Percentiles rank a stretch among this genome's conserved stretches.
phyloP scores from a whole-genome alignment of 1,139 yeast genomes.

The Yamadazyma sp. region DNA sequence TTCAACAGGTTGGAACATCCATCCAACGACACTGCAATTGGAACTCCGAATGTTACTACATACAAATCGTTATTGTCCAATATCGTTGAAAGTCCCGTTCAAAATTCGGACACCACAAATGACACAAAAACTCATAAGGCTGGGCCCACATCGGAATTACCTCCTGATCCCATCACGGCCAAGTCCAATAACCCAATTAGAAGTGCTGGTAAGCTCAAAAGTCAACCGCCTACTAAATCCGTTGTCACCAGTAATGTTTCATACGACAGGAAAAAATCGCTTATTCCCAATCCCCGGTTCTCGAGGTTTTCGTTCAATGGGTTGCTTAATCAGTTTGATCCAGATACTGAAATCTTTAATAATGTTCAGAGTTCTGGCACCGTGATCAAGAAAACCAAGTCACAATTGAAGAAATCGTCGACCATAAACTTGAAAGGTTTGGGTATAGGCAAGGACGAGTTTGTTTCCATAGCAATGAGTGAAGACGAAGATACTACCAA shows the following conservation, averaged over 20 bases:
- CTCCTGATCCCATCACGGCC: conserved; percentile 1
- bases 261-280: conserved; percentile 5
- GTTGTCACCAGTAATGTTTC: conserved; percentile 1
- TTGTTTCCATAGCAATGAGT: conserved; percentile 24
- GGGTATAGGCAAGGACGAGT: conserved; percentile 26
- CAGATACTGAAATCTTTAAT: conserved; percentile 29
- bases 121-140: not conserved
- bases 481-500: conserved; percentile 21
- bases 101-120: not conserved
- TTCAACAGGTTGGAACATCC: conserved; percentile 16
- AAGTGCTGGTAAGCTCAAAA: not conserved
- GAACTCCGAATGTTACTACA: conserved; percentile 9
- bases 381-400: conserved; percentile 7
- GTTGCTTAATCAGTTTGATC: conserved; percentile 26
- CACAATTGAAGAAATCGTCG: conserved; percentile 23
- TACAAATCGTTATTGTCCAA: conserved; percentile 27
- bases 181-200: not conserved
- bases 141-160: conserved; percentile 4
- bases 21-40: not conserved
- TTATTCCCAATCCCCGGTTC: conserved; percentile 46
- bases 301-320: conserved; percentile 48
- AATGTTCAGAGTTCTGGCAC: conserved; percentile 18
- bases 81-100: conserved; percentile 16
- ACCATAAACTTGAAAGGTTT: conserved; percentile 32
- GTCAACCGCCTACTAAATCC: not conserved